Evolutionary conservation across 257 asterid genomes (phyloP).

Genomic region (Nicotiana tomentosiformis): DNA sequence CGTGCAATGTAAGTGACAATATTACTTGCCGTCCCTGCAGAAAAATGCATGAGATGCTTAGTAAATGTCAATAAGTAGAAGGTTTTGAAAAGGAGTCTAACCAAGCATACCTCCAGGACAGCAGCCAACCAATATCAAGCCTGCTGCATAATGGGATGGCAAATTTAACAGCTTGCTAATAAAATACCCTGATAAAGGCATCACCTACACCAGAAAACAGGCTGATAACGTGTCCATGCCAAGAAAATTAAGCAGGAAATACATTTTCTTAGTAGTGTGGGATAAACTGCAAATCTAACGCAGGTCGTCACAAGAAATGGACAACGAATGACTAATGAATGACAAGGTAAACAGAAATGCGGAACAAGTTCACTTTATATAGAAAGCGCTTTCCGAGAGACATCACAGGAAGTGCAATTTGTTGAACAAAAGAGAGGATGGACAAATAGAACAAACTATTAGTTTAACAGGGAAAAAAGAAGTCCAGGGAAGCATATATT

Average conservation of each 20-base stretch:
- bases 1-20: constrained; percentile 94
- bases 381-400: neutral
- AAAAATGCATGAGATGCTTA: constrained; percentile 10
- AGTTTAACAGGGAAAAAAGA: neutral
- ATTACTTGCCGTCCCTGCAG: constrained; percentile 87
- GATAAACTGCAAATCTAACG: neutral
- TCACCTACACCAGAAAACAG: constrained; percentile 47
- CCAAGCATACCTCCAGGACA: constrained; percentile 83
- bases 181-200: constrained; percentile 79
- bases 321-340: neutral
- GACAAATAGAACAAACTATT: neutral
- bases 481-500: neutral
- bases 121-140: constrained; percentile 84
- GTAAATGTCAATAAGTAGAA: neutral
- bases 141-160: constrained; percentile 92
- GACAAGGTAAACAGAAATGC: neutral
- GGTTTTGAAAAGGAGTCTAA: neutral
- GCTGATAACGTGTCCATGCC: neutral
- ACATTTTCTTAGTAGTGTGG: neutral
- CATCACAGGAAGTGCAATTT: neutral
- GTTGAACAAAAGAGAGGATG: neutral
- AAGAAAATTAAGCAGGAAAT: neutral
- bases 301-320: neutral
- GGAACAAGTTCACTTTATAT: neutral
- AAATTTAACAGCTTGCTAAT: constrained; percentile 81